These are phyloP conservation scores for Phytophthora hibernalis DNA, from an alignment of 352 stramenopile genomes.

Conservation along the genomic window DNA sequence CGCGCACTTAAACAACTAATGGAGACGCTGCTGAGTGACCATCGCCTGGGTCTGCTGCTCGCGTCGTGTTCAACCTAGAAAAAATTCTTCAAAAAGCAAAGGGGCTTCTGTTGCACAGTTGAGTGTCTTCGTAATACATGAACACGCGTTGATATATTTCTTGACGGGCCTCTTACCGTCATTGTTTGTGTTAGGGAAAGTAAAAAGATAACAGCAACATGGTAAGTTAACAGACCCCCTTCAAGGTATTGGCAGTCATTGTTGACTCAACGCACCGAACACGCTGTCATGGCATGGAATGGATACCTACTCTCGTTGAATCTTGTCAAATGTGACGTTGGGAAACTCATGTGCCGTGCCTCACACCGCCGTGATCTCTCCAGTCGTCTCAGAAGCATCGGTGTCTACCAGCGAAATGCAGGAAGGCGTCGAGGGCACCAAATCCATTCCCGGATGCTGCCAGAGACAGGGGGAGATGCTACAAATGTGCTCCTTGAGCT, in stretches of 20 bases:
- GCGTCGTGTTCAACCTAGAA: conserved; percentile 51
- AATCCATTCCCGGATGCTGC: conserved; percentile 31
- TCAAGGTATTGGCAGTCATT: conserved; percentile 10
- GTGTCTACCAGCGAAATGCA: conserved; percentile 26
- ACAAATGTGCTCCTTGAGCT: not conserved
- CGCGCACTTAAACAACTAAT: conserved; percentile 76
- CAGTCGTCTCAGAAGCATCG: conserved; percentile 13
- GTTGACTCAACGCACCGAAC: not conserved
- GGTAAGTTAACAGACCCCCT: conserved; percentile 7
- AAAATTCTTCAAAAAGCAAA: not conserved
- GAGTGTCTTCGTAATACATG: conserved; percentile 24
- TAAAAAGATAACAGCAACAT: not conserved
- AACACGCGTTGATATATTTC: conserved; percentile 22
- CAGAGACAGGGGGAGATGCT: conserved; percentile 13
- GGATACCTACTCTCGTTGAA: not conserved
- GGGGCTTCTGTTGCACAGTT: not conserved
- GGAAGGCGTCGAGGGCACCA: conserved; percentile 20
- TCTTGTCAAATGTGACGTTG: conserved; percentile 9
- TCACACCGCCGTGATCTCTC: conserved; percentile 20
- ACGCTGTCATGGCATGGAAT: no score
- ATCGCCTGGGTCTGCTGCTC: conserved; percentile 63
- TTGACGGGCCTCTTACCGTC: not conserved
- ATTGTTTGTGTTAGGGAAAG: not conserved
- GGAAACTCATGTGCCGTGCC: conserved; percentile 25
- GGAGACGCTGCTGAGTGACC: conserved; percentile 72